Evolutionary conservation across 2,329 filamentous ascomycete species (phyloP), one percentile per base, ranked within the genome.

Genomic region (Myriosclerotinia scirpicola): DNA sequence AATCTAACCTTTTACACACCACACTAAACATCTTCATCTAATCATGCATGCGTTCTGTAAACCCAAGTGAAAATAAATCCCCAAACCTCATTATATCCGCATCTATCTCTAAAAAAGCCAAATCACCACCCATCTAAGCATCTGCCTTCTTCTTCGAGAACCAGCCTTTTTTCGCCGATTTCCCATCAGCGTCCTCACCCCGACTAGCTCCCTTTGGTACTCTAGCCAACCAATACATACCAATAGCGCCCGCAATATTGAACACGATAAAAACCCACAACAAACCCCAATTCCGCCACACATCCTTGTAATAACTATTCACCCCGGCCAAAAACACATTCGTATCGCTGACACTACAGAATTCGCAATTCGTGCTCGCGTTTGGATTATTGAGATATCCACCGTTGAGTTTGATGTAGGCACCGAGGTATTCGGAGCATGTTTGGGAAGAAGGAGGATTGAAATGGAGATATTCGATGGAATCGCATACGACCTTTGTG

Each of bases 381-480:
- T 76, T 71, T 0, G 54, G 72, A 71, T 90, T 81, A 20, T 78
- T 68, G 2, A 92, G 78, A 60, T 82, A 83, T 0, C 87, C 89
- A 1, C 85, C 85, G 0, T 79, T 76, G 12, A 67, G 72, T 0
- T 68, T 50, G 1, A 87, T 84, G 71, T 84, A 90, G 0, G 72
- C 42, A 0, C 69, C 56, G 71, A 92, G 75, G 74, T 90, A 93
- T 15, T 84, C 73, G 0, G 70, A 74, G 74, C 91, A 93, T 0
- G 83, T 90, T 72, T 80, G 67, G n/a, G 82, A 82, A 1, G 76
- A 67, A 0, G 85, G 82, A 0, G 92, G 88, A 12, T 85, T 77
- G 74, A 97, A 89, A n/a, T 79, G 75, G 30, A 91, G 80, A 68
- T 85, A 83, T 76, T 97, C 93, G 75, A 90, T 90, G 7, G 76